Evolutionary conservation across 495 filamentous ascomycete species (phyloP).

Genomic region (Xylaria castorea): DNA sequence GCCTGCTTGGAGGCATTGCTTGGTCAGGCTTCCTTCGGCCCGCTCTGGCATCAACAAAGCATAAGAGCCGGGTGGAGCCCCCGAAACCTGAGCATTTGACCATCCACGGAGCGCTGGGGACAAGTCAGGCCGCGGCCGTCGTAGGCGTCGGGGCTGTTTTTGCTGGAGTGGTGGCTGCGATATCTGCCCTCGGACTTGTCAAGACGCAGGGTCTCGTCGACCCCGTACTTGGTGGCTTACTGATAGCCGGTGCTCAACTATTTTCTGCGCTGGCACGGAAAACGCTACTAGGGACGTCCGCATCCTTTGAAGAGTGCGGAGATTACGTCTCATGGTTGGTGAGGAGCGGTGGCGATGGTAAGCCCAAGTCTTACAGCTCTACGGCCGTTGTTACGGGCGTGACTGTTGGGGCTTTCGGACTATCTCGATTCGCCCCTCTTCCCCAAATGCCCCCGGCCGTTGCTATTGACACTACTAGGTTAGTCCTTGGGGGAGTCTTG

Average conservation of each 20-base stretch:
- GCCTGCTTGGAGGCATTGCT: constrained; percentile 51
- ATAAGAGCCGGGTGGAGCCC: constrained; percentile 20
- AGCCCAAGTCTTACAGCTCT: constrained; percentile 41
- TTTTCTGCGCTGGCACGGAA: constrained; percentile 50
- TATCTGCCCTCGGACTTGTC: constrained; percentile 35
- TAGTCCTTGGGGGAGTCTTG: constrained; percentile 55
- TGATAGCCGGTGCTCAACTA: constrained; percentile 58
- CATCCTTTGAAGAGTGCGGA: constrained; percentile 59
- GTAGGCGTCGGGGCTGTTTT: constrained; percentile 43
- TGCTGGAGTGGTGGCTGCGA: constrained; percentile 36
- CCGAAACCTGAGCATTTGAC: constrained; percentile 32
- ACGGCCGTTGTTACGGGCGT: constrained; percentile 56
- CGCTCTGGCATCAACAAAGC: constrained; percentile 23
- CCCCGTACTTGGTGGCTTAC: constrained; percentile 53
- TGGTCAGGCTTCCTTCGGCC: constrained; percentile 44
- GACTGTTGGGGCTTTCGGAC: constrained; percentile 46
- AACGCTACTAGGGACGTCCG: constrained; percentile 58
- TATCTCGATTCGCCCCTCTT: constrained; percentile 39
- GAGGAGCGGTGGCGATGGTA: constrained; percentile 33
- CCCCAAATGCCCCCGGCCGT: constrained; percentile 33
- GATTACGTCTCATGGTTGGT: constrained; percentile 49
- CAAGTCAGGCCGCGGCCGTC: constrained; percentile 32
- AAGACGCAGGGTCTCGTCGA: constrained; percentile 44
- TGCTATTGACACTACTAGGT: constrained; percentile 40
- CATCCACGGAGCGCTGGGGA: constrained; percentile 44